A percentile compares a stretch with the other conserved stretches of the same genome.
Evolutionary conservation across 805 yeast genomes (phyloP).

Genomic region (Komagataella kurtzmanii): DNA sequence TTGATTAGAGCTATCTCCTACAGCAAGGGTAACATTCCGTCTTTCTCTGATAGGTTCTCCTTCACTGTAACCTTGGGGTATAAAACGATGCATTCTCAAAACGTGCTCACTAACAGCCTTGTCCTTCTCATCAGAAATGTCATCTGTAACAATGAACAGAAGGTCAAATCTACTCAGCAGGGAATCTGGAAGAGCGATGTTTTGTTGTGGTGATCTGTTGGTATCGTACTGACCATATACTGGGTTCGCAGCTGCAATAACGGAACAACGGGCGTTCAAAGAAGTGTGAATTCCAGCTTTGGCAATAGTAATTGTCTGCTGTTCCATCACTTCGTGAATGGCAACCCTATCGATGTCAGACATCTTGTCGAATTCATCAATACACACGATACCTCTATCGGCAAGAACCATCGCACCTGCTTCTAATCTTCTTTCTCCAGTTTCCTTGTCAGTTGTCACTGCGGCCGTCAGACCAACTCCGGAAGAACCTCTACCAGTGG

Average conservation of each 20-base stretch:
- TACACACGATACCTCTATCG: slow-evolving; percentile 94
- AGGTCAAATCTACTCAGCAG: slow-evolving; percentile 92
- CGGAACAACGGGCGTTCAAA: slow-evolving; percentile 91
- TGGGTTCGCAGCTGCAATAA: slow-evolving; percentile 96
- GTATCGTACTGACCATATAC: slow-evolving; percentile 94
- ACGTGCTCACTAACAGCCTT: slow-evolving; percentile 90
- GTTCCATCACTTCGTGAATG: slow-evolving; percentile 99
- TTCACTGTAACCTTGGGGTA: slow-evolving; percentile 79
- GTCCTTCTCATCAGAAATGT: slow-evolving; percentile 74
- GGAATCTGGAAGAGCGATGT: slow-evolving; percentile 95
- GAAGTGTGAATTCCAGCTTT: slow-evolving; percentile 98
- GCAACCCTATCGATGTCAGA: slow-evolving; percentile 94
- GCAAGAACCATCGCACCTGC: slow-evolving; percentile 99
- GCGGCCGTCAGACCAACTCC: slow-evolving; percentile 99
- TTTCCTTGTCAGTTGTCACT: slow-evolving; percentile 89
- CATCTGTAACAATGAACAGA: slow-evolving; percentile 91
- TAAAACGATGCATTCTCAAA: slow-evolving; percentile 78
- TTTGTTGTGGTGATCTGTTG: slow-evolving; percentile 90
- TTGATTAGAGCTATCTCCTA: slow-evolving; percentile 46
- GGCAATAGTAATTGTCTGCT: slow-evolving; percentile 95
- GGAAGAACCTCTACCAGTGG: slow-evolving; percentile 98
- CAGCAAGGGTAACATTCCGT: slow-evolving; percentile 57
- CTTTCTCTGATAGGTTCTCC: slow-evolving; percentile 90
- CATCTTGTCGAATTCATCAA: slow-evolving; percentile 98
- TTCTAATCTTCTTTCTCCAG: slow-evolving; percentile 91